Conservation (phyloP, 2,329 filamentous ascomycete species). For the Rhynchosporium agropyri region DNA sequence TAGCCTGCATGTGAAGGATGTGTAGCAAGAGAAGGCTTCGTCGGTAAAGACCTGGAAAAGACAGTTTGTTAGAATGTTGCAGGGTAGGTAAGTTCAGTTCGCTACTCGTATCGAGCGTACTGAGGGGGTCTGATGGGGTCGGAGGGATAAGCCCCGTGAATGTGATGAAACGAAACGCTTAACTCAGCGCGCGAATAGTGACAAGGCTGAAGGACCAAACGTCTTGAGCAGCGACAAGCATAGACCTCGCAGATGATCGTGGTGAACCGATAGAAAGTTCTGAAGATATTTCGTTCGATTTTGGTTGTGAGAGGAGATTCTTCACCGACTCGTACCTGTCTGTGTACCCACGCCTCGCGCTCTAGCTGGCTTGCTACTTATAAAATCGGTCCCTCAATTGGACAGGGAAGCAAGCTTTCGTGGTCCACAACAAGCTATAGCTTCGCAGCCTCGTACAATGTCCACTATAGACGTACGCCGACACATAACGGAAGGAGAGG, state of each 20-base stretch:
- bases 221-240: constrained; percentile 21
- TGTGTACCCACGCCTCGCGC: neutral
- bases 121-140: constrained; percentile 5
- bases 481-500: neutral
- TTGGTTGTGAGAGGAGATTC: constrained; percentile 22
- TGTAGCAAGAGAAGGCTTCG: constrained; percentile 55
- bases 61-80: constrained; percentile 29
- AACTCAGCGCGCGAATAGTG: constrained; percentile 18
- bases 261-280: neutral
- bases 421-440: constrained; percentile 5
- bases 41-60: constrained; percentile 36
- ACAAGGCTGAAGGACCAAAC: constrained; percentile 17
- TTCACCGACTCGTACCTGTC: constrained; percentile 11
- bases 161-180: constrained; percentile 23
- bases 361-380: neutral
- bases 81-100: constrained; percentile 12
- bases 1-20: constrained; percentile 69
- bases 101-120: constrained; percentile 23
- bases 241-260: constrained; percentile 15
- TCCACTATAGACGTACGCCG: neutral
- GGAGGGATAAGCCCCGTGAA: constrained; percentile 20
- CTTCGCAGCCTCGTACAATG: constrained; percentile 1
- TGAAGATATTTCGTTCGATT: neutral
- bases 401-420: constrained; percentile 7
- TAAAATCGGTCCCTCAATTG: constrained; percentile 18